phyloP scores from a whole-genome alignment of 2,329 filamentous ascomycete species.

The Talaromyces sp. region DNA sequence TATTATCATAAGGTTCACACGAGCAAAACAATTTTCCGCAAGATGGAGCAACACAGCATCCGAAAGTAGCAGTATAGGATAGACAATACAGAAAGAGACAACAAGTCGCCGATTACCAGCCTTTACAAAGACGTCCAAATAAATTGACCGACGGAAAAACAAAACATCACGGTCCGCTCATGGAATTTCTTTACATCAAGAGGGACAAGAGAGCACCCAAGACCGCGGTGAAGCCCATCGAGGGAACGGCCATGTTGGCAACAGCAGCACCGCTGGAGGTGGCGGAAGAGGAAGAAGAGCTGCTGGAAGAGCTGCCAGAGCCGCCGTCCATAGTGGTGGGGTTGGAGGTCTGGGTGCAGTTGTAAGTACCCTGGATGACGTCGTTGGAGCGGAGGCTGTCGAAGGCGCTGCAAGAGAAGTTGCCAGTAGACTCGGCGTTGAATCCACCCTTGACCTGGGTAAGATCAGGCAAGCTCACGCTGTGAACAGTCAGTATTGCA shows the following conservation, averaged over 20 bases:
- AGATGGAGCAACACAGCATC: conserved; percentile 12
- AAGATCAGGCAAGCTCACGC: conserved; percentile 66
- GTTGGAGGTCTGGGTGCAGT: conserved; percentile 40
- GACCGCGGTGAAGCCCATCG: conserved; percentile 42
- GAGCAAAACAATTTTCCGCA: conserved; percentile 19
- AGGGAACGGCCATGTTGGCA: conserved; percentile 33
- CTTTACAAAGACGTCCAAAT: conserved; percentile 35
- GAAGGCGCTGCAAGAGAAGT: conserved; percentile 58
- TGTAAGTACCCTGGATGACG: conserved; percentile 48
- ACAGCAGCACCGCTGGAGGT: conserved; percentile 39
- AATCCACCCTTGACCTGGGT: conserved; percentile 68
- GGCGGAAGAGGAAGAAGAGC: conserved; percentile 25
- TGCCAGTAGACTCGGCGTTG: conserved; percentile 62
- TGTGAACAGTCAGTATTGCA: conserved; percentile 34
- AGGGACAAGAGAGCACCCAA: conserved; percentile 46
- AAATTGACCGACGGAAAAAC: conserved; percentile 22
- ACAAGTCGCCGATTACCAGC: conserved; percentile 36
- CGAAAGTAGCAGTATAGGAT: conserved; percentile 9
- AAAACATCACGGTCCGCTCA: conserved; percentile 34
- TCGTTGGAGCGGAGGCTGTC: conserved; percentile 38
- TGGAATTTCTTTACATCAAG: conserved; percentile 39
- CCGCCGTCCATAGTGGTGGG: conserved; percentile 34
- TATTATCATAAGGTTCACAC: conserved; percentile 40
- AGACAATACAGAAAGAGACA: conserved; percentile 17
- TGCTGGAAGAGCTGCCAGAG: conserved; percentile 15